A percentile compares a stretch with the other conserved stretches of the same genome.
These are phyloP conservation scores for Madurella fahalii DNA, from an alignment of 2,329 filamentous ascomycete genomes.

Conservation along the genomic window DNA sequence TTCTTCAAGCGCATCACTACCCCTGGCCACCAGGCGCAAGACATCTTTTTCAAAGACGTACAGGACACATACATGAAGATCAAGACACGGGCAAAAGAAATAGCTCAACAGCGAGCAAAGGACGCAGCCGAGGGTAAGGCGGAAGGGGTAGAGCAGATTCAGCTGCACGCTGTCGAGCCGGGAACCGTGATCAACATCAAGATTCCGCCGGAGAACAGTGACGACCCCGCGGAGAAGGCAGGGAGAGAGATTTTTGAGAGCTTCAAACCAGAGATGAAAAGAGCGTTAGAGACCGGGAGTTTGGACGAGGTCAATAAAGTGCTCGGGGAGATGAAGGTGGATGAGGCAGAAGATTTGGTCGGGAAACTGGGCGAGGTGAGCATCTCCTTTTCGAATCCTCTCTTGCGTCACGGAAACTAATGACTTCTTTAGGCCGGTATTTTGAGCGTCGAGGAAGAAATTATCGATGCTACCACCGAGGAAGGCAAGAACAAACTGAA, in stretches of 20 bases:
- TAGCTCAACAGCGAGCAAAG: conserved; percentile 52
- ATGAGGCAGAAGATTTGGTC: conserved; percentile 78
- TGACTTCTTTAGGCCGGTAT: conserved; percentile 63
- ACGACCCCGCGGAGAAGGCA: conserved; percentile 59
- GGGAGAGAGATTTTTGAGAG: conserved; percentile 74
- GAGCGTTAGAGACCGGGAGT: conserved; percentile 81
- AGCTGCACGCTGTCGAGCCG: conserved; percentile 92
- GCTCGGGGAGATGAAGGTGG: conserved; percentile 76
- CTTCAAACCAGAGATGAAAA: conserved; percentile 76
- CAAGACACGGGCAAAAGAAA: conserved; percentile 68
- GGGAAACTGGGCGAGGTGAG: conserved; percentile 65
- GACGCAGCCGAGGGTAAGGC: conserved; percentile 47
- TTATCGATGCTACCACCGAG: conserved; percentile 92
- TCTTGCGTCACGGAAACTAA: conserved; percentile 25
- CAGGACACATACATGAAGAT: conserved; percentile 83
- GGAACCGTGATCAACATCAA: conserved; percentile 86
- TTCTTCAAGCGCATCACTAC: conserved; percentile 98
- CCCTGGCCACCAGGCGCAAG: conserved; percentile 81
- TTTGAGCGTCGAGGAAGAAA: conserved; percentile 84
- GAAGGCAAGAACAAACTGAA: conserved; percentile 75
- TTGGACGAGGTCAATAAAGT: conserved; percentile 86
- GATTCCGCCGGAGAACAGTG: conserved; percentile 66
- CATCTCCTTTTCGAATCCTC: conserved; percentile 3
- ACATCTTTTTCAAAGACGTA: conserved; percentile 90
- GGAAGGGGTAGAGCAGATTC: conserved; percentile 77